Evolutionary conservation across 177 flowering plant genomes (phyloP).

Genomic region (Vitis hybrid): DNA sequence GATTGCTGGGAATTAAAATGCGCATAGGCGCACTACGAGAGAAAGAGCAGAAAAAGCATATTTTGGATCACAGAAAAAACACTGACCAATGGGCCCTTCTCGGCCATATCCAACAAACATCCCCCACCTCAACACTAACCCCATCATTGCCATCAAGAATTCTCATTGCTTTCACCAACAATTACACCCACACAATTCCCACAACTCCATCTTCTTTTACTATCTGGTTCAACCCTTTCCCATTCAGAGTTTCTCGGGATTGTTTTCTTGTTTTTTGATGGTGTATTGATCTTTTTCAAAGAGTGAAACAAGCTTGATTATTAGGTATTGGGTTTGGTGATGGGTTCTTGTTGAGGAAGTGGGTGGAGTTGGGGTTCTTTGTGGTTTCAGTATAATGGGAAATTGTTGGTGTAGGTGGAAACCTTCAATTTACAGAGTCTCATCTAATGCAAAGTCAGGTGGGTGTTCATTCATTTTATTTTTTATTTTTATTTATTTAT

Average conservation of each 20-base stretch:
- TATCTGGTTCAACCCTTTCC: constrained; percentile 3
- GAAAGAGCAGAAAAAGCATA: constrained; percentile 1
- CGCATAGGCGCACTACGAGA: constrained; percentile 11
- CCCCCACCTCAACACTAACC: constrained; percentile 20
- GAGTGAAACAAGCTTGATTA: background rate
- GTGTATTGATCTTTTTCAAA: background rate
- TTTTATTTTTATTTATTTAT: background rate
- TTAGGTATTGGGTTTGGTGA: constrained; percentile 12
- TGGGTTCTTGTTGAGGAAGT: constrained; percentile 20
- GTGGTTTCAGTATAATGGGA: constrained; percentile 49
- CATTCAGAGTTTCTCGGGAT: background rate
- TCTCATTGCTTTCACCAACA: constrained; percentile 4
- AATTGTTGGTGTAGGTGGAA: constrained; percentile 63
- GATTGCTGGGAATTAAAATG: constrained; percentile 11
- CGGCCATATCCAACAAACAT: constrained; percentile 23
- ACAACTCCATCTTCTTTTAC: constrained; percentile 1
- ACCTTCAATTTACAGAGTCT: constrained; percentile 52
- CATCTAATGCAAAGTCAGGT: constrained; percentile 76
- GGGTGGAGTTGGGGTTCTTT: constrained; percentile 11
- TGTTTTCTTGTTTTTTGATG: background rate
- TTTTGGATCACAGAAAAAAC: background rate
- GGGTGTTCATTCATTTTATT: background rate
- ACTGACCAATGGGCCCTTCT: constrained; percentile 22
- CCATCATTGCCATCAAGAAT: constrained; percentile 27
- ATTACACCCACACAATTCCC: constrained; percentile 6